These are phyloP conservation scores for Cunninghamia lanceolata DNA, from an alignment of 75 land plant species.

Conservation along the genomic window DNA sequence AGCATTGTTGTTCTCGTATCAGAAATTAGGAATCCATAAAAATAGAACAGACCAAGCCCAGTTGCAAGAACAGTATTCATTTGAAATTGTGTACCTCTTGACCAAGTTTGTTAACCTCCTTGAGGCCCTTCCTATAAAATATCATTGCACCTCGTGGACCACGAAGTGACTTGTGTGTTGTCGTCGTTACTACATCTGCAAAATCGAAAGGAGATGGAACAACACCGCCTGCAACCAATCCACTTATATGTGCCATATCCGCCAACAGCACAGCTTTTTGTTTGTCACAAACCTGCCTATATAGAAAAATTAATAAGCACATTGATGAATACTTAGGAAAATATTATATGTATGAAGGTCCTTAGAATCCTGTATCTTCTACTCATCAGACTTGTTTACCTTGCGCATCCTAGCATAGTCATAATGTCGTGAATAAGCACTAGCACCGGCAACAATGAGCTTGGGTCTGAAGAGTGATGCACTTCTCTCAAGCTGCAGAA, in stretches of 20 bases:
- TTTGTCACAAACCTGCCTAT: conserved; percentile 86
- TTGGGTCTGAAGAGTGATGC: conserved; percentile 78
- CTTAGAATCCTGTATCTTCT: neutral
- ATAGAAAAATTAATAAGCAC: neutral
- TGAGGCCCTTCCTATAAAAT: conserved; percentile 89
- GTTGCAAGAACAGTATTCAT: neutral
- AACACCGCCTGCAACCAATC: conserved; percentile 91
- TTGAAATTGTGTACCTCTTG: conserved; percentile 52
- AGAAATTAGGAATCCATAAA: neutral
- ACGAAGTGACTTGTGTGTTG: conserved; percentile 95
- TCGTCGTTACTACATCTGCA: conserved; percentile 90
- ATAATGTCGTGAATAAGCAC: conserved; percentile 89
- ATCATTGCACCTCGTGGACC: conserved; percentile 99
- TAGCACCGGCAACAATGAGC: conserved; percentile 81
- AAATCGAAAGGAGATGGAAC: conserved; percentile 93
- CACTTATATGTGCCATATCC: conserved; percentile 99
- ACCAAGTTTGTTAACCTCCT: conserved; percentile 88
- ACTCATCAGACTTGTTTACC: conserved; percentile 28
- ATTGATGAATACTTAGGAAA: neutral
- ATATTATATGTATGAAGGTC: neutral
- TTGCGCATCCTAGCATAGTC: conserved; percentile 76
- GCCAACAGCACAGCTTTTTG: conserved; percentile 83
- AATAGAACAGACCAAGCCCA: neutral
- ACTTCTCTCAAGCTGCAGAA: conserved; percentile 69
- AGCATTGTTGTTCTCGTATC: neutral